These are phyloP conservation scores for Neurospora sp. DNA, from an alignment of 495 filamentous ascomycete genomes.

Conservation along the genomic window DNA sequence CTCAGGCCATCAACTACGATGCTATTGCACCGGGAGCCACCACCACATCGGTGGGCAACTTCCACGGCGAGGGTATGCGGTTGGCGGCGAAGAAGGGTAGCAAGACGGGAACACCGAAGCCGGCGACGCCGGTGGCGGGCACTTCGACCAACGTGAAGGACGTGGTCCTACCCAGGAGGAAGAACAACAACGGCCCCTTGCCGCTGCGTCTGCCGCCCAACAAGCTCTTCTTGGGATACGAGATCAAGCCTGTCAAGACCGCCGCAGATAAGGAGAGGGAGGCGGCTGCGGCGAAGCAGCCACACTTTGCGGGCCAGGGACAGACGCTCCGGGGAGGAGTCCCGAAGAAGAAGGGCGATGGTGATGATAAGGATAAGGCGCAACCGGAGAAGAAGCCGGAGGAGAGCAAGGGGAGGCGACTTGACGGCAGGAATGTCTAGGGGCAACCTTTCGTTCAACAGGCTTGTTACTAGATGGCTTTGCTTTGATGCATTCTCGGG, in stretches of 20 bases:
- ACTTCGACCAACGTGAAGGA: conserved; percentile 48
- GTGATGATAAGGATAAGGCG: conserved; percentile 26
- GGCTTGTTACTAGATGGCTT: neutral
- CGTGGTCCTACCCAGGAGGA: conserved; percentile 27
- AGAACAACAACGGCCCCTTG: conserved; percentile 73
- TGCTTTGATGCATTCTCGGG: neutral
- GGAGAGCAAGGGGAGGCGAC: conserved; percentile 22
- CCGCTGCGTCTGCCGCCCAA: conserved; percentile 78
- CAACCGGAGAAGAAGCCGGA: conserved; percentile 24
- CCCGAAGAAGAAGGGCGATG: conserved; percentile 39
- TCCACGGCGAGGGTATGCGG: conserved; percentile 65
- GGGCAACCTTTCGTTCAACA: neutral
- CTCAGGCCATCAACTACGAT: conserved; percentile 90
- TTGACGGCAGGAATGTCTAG: conserved; percentile 27
- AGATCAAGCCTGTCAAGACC: conserved; percentile 77
- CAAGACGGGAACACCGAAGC: conserved; percentile 68
- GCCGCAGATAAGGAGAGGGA: conserved; percentile 59
- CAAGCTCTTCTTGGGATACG: conserved; percentile 93
- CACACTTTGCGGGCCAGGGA: conserved; percentile 76
- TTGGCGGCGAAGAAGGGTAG: conserved; percentile 69
- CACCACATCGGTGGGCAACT: conserved; percentile 60
- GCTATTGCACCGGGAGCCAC: conserved; percentile 77
- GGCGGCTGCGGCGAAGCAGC: conserved; percentile 52
- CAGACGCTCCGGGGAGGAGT: conserved; percentile 68
- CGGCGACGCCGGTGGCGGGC: conserved; percentile 69